Percentiles rank a stretch among this genome's conserved stretches.
Conservation (phyloP, 2,329 filamentous ascomycete genomes). For the Plenodomus biglobosus region DNA sequence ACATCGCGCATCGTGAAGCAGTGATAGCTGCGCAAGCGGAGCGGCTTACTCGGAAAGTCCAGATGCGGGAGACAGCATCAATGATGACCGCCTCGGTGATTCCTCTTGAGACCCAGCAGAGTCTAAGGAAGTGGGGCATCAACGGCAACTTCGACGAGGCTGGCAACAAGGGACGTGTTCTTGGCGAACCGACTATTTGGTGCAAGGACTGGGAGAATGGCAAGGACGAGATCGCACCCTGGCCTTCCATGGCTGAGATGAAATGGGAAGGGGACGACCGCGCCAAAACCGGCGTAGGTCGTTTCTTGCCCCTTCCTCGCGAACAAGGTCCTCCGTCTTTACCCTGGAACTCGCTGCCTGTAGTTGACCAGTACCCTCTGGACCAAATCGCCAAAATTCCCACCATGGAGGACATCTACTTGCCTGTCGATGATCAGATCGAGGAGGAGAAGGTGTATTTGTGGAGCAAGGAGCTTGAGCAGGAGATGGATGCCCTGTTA, state of each 20-base stretch:
- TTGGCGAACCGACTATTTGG: slow-evolving; percentile 47
- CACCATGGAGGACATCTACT: slow-evolving; percentile 42
- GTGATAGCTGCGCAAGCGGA: slow-evolving; percentile 21
- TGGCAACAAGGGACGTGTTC: slow-evolving; percentile 35
- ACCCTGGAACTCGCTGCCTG: slow-evolving; percentile 46
- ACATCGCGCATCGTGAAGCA: slow-evolving; percentile 35
- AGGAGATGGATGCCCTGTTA: slow-evolving; percentile 31
- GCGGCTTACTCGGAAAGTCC: slow-evolving; percentile 15
- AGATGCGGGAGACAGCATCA: slow-evolving; percentile 14
- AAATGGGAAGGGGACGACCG: slow-evolving; percentile 54
- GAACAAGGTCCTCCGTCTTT: slow-evolving; percentile 45
- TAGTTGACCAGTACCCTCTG: slow-evolving; percentile 42
- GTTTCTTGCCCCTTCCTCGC: slow-evolving; percentile 49
- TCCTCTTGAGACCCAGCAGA: slow-evolving; percentile 10
- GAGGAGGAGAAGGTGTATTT: slow-evolving; percentile 31
- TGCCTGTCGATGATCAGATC: slow-evolving; percentile 42
- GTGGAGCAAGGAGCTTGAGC: slow-evolving; percentile 28
- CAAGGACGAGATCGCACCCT: slow-evolving; percentile 44
- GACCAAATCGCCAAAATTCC: slow-evolving; percentile 44
- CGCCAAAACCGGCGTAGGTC: slow-evolving; percentile 47
- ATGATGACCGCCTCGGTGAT: slow-evolving; percentile 4
- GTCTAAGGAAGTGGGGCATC: slow-evolving; percentile 18
- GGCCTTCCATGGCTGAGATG: slow-evolving; percentile 47
- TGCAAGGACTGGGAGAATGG: slow-evolving; percentile 36
- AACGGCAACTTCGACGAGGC: slow-evolving; percentile 24